Conservation (phyloP, 2,329 filamentous ascomycete species). For the Aspergillus luchuensis region DNA sequence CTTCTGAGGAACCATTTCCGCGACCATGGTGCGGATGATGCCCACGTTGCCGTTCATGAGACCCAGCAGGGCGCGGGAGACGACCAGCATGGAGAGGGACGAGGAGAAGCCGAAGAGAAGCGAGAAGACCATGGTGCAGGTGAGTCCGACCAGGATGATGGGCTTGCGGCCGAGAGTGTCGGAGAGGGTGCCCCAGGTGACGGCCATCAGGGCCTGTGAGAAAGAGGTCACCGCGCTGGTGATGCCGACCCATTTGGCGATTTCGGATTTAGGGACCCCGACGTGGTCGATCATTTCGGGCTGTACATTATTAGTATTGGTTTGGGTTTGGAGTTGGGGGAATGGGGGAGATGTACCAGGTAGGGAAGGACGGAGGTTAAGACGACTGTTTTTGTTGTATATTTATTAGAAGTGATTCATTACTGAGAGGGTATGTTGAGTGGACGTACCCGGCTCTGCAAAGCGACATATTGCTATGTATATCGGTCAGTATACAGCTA, state of each 20-base stretch:
- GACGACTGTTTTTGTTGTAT: conserved; percentile 40
- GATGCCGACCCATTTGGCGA: conserved; percentile 79
- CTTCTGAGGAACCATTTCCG: conserved; percentile 85
- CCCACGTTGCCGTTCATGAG: conserved; percentile 90
- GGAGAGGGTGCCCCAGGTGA: conserved; percentile 74
- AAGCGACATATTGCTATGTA: conserved; percentile 74
- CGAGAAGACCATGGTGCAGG: conserved; percentile 79
- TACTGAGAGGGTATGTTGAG: neutral
- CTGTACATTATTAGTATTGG: conserved; percentile 22
- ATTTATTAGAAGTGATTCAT: neutral
- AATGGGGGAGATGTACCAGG: conserved; percentile 40
- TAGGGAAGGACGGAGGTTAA: conserved; percentile 71
- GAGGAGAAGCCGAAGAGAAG: conserved; percentile 82
- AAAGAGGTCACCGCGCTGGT: conserved; percentile 73
- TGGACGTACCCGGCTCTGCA: conserved; percentile 62
- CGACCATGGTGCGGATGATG: conserved; percentile 88
- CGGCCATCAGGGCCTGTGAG: conserved; percentile 69
- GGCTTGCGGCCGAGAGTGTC: conserved; percentile 82
- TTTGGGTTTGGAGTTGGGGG: neutral
- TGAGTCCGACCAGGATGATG: conserved; percentile 71
- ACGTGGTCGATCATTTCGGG: conserved; percentile 85
- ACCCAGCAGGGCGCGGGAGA: conserved; percentile 75
- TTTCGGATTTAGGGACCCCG: conserved; percentile 64
- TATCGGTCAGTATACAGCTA: conserved; percentile 13
- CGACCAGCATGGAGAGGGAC: conserved; percentile 76